Percentiles rank a stretch among this genome's conserved stretches.
phyloP scores from a whole-genome alignment of 2,329 filamentous ascomycete genomes.

The Xylariaceae sp. region DNA sequence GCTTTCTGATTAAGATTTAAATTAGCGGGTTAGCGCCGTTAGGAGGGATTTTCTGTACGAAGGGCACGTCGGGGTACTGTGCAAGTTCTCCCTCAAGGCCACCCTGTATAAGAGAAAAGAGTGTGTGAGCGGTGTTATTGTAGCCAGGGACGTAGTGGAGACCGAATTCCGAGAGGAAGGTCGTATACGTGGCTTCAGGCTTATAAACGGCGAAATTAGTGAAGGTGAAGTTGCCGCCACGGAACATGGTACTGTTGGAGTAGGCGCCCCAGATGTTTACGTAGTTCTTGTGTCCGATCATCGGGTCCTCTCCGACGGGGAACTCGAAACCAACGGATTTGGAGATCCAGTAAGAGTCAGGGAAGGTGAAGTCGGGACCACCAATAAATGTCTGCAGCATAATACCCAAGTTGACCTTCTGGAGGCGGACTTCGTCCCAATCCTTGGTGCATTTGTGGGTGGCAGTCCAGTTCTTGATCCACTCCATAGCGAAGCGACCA shows the following conservation, averaged over 20 bases:
- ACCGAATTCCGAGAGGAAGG: slow-evolving; percentile 21
- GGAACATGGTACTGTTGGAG: slow-evolving; percentile 24
- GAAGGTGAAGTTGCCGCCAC: slow-evolving; percentile 25
- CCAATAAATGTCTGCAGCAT: slow-evolving; percentile 25
- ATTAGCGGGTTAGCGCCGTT: slow-evolving; percentile 17
- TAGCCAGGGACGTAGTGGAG: slow-evolving; percentile 19
- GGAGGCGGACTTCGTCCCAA: slow-evolving; percentile 25
- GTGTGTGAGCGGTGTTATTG: not conserved
- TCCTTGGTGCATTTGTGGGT: slow-evolving; percentile 9
- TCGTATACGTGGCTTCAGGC: slow-evolving; percentile 19
- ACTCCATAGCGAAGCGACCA: slow-evolving; percentile 25
- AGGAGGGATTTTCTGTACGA: slow-evolving; percentile 22
- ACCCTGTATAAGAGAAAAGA: slow-evolving; percentile 20
- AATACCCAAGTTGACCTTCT: slow-evolving; percentile 26
- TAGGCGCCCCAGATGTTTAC: slow-evolving; percentile 21
- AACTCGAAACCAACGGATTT: slow-evolving; percentile 25
- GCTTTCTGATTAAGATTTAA: slow-evolving; percentile 1
- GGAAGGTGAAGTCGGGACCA: slow-evolving; percentile 16
- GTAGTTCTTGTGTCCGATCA: slow-evolving; percentile 20
- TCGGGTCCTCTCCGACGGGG: slow-evolving; percentile 12
- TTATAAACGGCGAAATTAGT: slow-evolving; percentile 26
- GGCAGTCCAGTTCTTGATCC: slow-evolving; percentile 27
- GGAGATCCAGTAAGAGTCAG: slow-evolving; percentile 20
- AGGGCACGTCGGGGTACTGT: slow-evolving; percentile 20
- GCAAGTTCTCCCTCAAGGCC: slow-evolving; percentile 12